phyloP scores from a whole-genome alignment of 768 basidiomycete species.

The Saitozyma sp. region DNA sequence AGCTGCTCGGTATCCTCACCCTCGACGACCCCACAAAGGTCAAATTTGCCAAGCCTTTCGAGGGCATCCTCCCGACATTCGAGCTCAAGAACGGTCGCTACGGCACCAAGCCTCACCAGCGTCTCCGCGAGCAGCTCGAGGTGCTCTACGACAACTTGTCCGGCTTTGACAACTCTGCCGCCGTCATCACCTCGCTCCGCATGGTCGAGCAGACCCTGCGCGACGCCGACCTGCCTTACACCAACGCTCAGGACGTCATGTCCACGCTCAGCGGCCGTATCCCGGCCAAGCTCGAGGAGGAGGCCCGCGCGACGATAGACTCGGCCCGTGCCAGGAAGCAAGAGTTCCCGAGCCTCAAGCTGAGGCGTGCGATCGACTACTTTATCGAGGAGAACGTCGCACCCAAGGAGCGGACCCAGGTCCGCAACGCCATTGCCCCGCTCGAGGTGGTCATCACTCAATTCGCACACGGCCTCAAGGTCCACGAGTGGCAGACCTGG shows the following conservation, averaged over 20 bases:
- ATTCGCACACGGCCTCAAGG: slow-evolving; percentile 78
- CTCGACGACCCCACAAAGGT: slow-evolving; percentile 95
- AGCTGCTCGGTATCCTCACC: slow-evolving; percentile 93
- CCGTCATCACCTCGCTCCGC: slow-evolving; percentile 82
- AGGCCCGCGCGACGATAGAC: slow-evolving; percentile 75
- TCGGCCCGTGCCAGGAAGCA: slow-evolving; percentile 67
- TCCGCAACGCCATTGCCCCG: slow-evolving; percentile 68
- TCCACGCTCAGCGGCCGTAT: slow-evolving; percentile 89
- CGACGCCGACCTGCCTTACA: slow-evolving; percentile 82
- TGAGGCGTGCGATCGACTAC: slow-evolving; percentile 83
- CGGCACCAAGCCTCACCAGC: slow-evolving; percentile 88
- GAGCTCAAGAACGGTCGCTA: slow-evolving; percentile 75
- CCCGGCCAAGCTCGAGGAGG: slow-evolving; percentile 85
- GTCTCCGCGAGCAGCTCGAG: slow-evolving; percentile 68
- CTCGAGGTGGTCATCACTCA: slow-evolving; percentile 75
- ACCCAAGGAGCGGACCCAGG: slow-evolving; percentile 75
- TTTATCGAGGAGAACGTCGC: slow-evolving; percentile 78
- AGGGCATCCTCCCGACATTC: slow-evolving; percentile 84
- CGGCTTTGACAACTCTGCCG: slow-evolving; percentile 93
- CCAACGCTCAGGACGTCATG: slow-evolving; percentile 77
- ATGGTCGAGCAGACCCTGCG: slow-evolving; percentile 79
- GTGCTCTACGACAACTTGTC: slow-evolving; percentile 88
- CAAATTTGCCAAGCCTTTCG: slow-evolving; percentile 97
- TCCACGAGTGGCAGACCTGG: slow-evolving; percentile 71
- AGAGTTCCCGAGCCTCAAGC: slow-evolving; percentile 86